Base-by-base conservation (phyloP, 768 basidiomycete species). In the Hortiboletus flavorubellus region DNA sequence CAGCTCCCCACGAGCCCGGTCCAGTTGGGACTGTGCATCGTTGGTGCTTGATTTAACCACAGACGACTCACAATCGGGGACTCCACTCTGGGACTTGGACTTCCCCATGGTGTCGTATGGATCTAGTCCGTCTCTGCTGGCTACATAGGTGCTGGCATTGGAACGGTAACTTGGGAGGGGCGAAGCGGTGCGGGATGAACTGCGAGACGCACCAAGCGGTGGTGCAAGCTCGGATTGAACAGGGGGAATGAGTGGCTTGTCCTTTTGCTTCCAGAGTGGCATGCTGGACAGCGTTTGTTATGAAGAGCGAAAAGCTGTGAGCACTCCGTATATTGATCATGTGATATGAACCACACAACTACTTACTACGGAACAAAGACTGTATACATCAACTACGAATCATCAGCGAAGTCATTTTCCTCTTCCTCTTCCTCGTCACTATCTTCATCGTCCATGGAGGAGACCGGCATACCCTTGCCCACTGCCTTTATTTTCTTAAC, bases 401-500 rank as follows among this genome's bases (percentile, higher is more conserved):
- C 67, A 11, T 67, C 68, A 11, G 64, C 72, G 5, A 21, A 34
- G 37, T 75, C 72, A 6, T 72, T 63, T 0, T 76, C 76, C 1
- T 76, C 64, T 0, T 76, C 76, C 2, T 76, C 76, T 12, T 77
- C 73, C 31, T 75, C 73, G 6, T 73, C 69, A 34, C 67, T 67
- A 11, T 67, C 68, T 5, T 68, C 69, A 1, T 65, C 66, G 31
- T 65, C 70, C 64, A 78, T 71, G 16, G 66, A 59, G 8, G 73
- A 78, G 21, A 87, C 64, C 5, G 86, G 81, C 51, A 81, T 73
- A 45, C 81, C 82, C 67, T 82, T 91, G 4, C 87, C 87, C 21
- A 82, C 81, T 1, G 86, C 75, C 61, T 85, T 86, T 64, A 94
- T 93, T 44, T 81, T 87, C 73, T 86, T 93, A 37, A 94, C 87